These are phyloP conservation scores for Suillus americanus DNA, from an alignment of 768 basidiomycete genomes.

Conservation along the genomic window DNA sequence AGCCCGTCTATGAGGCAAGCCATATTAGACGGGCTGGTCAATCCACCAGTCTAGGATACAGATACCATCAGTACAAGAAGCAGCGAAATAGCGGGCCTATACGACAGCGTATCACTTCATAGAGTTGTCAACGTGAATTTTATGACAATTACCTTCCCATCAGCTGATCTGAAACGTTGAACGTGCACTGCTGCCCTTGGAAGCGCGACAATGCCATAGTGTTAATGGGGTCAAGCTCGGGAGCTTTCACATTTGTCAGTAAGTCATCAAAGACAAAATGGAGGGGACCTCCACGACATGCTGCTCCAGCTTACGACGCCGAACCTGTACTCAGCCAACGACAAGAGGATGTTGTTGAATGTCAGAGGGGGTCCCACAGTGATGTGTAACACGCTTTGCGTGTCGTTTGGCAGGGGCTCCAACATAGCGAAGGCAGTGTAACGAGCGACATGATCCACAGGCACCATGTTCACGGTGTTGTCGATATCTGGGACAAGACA, in stretches of 20 bases:
- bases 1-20: too few species aligned
- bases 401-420: slow-evolving; percentile 46
- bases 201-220: slow-evolving; percentile 61
- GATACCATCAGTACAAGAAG: too few species aligned
- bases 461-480: slow-evolving; percentile 98
- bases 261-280: slow-evolving; percentile 98
- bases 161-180: slow-evolving; percentile 71
- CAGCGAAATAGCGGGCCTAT: too few species aligned
- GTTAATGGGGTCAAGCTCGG: slow-evolving; percentile 86
- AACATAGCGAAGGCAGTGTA: slow-evolving; percentile 75
- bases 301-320: slow-evolving; percentile 92
- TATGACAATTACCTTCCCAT: slow-evolving; percentile 67
- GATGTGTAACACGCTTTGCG: slow-evolving; percentile 73
- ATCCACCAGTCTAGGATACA: too few species aligned
- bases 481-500: slow-evolving; percentile 96
- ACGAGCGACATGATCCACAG: slow-evolving; percentile 92
- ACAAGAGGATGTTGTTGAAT: slow-evolving; percentile 82
- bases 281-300: slow-evolving; percentile 89
- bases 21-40: too few species aligned
- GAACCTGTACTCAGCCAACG: slow-evolving; percentile 80
- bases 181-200: slow-evolving; percentile 35
- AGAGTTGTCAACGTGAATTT: too few species aligned
- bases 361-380: slow-evolving; percentile 85
- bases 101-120: too few species aligned
- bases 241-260: slow-evolving; percentile 93